Conservation (phyloP, 768 basidiomycete genomes). For the Xanthoconium stramineum region DNA sequence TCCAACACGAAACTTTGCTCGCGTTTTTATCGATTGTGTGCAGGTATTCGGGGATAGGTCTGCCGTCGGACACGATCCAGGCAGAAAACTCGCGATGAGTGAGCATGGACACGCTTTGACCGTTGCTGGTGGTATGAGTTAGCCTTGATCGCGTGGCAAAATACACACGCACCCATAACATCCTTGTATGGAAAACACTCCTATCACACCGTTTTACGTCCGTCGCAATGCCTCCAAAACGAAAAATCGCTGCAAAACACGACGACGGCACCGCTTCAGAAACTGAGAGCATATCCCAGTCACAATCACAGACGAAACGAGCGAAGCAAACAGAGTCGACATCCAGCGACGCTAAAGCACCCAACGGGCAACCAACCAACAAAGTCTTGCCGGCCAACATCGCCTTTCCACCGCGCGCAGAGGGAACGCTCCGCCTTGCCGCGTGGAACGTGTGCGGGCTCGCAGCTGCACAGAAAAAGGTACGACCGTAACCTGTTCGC, state of each 20-base stretch:
- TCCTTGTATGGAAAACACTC: slow-evolving; percentile 1
- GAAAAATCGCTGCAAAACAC: slow-evolving; percentile 30
- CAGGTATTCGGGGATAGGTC: slow-evolving; percentile 53
- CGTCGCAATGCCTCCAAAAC: slow-evolving; percentile 30
- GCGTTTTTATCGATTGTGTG: slow-evolving; percentile 43
- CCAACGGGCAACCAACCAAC: slow-evolving; percentile 67
- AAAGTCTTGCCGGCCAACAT: slow-evolving; percentile 66
- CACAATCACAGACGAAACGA: slow-evolving; percentile 23
- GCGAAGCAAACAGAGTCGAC: slow-evolving; percentile 24
- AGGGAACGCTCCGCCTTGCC: slow-evolving; percentile 52
- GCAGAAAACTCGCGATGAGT: slow-evolving; percentile 63
- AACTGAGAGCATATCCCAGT: slow-evolving; percentile 24
- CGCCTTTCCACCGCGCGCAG: slow-evolving; percentile 46
- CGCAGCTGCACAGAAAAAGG: slow-evolving; percentile 77
- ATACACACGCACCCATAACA: slow-evolving; percentile 10
- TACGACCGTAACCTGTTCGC: slow-evolving; percentile 20
- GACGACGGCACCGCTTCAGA: slow-evolving; percentile 34
- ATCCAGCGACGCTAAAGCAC: slow-evolving; percentile 17
- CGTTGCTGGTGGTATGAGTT: too few species aligned
- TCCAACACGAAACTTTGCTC: slow-evolving; percentile 62
- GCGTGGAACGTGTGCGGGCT: slow-evolving; percentile 83
- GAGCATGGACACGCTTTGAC: slow-evolving; percentile 36
- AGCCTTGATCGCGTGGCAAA: too few species aligned
- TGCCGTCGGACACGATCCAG: slow-evolving; percentile 58
- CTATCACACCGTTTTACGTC: background rate